phyloP scores from a whole-genome alignment of 2,329 filamentous ascomycete species.

The Orbilia ellipsospora region DNA sequence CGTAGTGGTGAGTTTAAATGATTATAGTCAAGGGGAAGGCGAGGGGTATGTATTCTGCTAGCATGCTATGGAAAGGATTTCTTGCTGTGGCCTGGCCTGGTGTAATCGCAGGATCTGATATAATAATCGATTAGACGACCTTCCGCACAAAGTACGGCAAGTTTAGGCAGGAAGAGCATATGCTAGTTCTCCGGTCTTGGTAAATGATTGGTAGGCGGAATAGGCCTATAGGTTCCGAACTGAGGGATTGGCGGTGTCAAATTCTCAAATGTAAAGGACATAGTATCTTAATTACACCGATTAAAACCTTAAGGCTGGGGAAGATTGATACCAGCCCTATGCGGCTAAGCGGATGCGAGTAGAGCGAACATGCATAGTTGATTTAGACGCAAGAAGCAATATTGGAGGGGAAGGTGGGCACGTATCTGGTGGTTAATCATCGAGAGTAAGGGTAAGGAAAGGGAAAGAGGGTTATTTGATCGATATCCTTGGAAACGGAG shows the following conservation, averaged over 20 bases:
- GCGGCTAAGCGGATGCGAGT: constrained; percentile 27
- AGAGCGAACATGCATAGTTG: constrained; percentile 4
- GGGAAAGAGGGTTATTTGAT: neutral
- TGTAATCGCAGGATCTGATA: constrained; percentile 23
- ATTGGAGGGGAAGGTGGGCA: neutral
- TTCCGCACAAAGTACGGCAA: neutral
- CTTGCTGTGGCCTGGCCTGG: neutral
- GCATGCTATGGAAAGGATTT: neutral
- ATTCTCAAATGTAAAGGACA: neutral
- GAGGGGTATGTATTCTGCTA: too few species aligned
- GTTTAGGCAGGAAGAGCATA: constrained; percentile 21
- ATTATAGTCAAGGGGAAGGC: too few species aligned
- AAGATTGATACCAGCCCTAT: constrained; percentile 46
- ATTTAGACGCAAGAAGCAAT: constrained; percentile 1
- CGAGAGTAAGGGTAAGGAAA: constrained; percentile 1
- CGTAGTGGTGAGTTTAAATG: too few species aligned
- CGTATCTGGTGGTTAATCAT: constrained; percentile 17
- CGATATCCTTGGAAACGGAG: constrained; percentile 3
- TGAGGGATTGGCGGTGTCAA: neutral
- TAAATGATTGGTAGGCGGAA: neutral
- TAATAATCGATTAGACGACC: constrained; percentile 6
- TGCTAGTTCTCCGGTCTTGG: neutral
- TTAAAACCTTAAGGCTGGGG: neutral
- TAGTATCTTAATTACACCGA: constrained; percentile 18
- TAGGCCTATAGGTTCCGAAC: neutral